Evolutionary conservation across 768 basidiomycete genomes (phyloP).

Genomic region (Amanita thiersii): DNA sequence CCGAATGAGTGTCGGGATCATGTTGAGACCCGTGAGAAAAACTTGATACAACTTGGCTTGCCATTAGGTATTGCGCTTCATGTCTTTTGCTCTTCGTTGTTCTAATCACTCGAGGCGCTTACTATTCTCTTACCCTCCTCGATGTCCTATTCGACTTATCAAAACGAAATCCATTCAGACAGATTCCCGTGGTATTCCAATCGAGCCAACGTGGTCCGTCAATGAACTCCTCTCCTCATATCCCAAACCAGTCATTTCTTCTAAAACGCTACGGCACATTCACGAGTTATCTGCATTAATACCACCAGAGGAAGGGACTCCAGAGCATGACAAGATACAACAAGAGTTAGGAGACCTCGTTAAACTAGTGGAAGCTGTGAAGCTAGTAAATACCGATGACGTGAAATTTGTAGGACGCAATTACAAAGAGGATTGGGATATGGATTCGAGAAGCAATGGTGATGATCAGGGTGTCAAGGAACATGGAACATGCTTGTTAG

Average conservation of each 20-base stretch:
- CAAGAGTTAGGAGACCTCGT: constrained; percentile 63
- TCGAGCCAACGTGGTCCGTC: constrained; percentile 73
- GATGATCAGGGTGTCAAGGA: no score
- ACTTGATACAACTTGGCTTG: constrained; percentile 13
- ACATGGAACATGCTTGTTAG: constrained; percentile 38
- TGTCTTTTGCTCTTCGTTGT: constrained; percentile 17
- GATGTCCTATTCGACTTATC: constrained; percentile 3
- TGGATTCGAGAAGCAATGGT: constrained; percentile 6
- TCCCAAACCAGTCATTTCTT: constrained; percentile 53
- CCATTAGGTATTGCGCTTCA: constrained; percentile 13
- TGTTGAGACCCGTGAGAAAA: constrained; percentile 15
- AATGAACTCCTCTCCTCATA: constrained; percentile 71
- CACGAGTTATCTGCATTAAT: constrained; percentile 68
- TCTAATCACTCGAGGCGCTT: constrained; percentile 13
- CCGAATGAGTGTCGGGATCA: constrained; percentile 24
- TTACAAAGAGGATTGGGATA: constrained; percentile 33
- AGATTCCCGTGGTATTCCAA: constrained; percentile 59
- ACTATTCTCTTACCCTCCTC: constrained; percentile 9
- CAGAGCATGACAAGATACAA: constrained; percentile 42
- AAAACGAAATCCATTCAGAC: constrained; percentile 18
- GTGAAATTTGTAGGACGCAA: constrained; percentile 23
- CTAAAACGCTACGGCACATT: constrained; percentile 50
- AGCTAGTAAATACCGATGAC: constrained; percentile 41
- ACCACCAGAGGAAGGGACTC: constrained; percentile 53
- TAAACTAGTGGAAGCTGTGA: constrained; percentile 76